Base-by-base conservation (phyloP, 2,329 filamentous ascomycete species). In the Lanzia echinophila region DNA sequence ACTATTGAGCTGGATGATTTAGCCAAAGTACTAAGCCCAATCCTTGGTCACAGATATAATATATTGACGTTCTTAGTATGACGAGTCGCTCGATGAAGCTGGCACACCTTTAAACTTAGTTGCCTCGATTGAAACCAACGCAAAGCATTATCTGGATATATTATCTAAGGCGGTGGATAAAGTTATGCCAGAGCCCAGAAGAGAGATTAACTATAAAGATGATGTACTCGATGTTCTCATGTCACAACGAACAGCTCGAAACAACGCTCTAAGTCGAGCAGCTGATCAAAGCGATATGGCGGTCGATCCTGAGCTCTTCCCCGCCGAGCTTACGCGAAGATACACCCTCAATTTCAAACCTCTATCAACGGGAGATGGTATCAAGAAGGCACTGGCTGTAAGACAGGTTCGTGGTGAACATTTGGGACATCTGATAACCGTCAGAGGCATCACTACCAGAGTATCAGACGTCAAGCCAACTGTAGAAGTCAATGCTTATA, bases 331-430 rank as follows among this genome's bases (percentile, higher is more conserved):
- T 50, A 96, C 90, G 5, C 86, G 94, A 57, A 83, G 94, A 68
- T 99, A 99, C 72, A 95, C 90, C 0, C 82, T 99, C 55, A 92
- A 95, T 68, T 96, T 99, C 77, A 96, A 95, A 75, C 92, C 94
- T 19, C 79, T 88, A 57, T 87, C 87, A n/a, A 17, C 84, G 8
- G 78, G 79, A 7, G 84, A 87, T 28, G 84, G 81, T 49, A 74
- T 76, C 2, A 67, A 73, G 44, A 86, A 85, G 67, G 76, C 83
- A 1, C 74, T 97, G 56, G 91, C 94, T n/a, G 94, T 99, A 31
- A 86, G 94, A 60, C 84, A 97, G 67, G 89, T 99, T 31, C 85
- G 88, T 41, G 94, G 92, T 63, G 91, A 96, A 64, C 89, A 99
- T 69, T 79, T 99, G 2, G 94, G 94, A 46, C 84, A 88, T 64